Evolutionary conservation across 306 rosid species (phyloP).

Genomic region (Clitoria ternatea): DNA sequence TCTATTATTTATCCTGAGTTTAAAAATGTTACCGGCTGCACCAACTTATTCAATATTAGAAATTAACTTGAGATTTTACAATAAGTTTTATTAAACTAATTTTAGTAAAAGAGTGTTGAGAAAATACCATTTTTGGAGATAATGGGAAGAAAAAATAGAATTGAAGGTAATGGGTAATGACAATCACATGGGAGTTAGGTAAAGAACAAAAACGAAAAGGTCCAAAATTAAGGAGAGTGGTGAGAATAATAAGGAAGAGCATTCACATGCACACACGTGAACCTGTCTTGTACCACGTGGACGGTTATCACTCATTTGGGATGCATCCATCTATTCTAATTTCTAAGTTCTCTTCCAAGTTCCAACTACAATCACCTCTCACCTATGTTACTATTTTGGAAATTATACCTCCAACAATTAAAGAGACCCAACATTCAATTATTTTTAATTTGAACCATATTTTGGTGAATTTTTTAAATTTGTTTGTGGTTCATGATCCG

Average conservation of each 20-base stretch:
- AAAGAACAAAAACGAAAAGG: neutral
- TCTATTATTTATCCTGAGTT: too few species aligned
- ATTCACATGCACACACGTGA: constrained; percentile 73
- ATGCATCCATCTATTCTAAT: constrained; percentile 28
- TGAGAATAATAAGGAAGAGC: constrained; percentile 26
- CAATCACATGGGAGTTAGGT: constrained; percentile 33
- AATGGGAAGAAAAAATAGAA: neutral
- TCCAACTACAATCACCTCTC: neutral
- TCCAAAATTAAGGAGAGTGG: neutral
- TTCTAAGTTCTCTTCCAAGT: neutral
- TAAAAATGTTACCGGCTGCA: too few species aligned
- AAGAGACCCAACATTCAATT: neutral
- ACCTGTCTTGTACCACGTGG: constrained; percentile 50
- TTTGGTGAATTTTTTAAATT: too few species aligned
- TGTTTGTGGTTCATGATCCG: too few species aligned
- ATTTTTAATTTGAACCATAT: neutral
- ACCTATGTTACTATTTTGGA: neutral
- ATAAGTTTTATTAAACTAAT: too few species aligned
- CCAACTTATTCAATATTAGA: too few species aligned
- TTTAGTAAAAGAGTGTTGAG: too few species aligned
- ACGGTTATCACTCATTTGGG: constrained; percentile 46
- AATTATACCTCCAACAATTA: neutral
- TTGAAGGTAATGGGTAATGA: neutral
- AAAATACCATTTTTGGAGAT: neutral
- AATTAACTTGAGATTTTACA: too few species aligned